phyloP scores from a whole-genome alignment of 2,329 filamentous ascomycete species.

The Fusarium praegraminearum region DNA sequence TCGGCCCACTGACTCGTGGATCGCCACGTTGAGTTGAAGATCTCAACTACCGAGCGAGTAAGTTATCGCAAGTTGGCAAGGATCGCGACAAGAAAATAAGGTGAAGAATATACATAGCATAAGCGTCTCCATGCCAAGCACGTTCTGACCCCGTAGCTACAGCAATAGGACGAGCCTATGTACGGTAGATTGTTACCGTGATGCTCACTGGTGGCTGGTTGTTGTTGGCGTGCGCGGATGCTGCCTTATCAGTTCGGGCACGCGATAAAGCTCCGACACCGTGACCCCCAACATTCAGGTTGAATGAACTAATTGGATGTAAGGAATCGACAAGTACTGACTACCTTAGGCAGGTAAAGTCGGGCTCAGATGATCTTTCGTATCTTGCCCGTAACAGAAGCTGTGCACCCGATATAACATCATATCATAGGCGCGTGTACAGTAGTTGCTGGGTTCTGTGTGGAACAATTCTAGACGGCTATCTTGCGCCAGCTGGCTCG shows the following conservation, averaged over 20 bases:
- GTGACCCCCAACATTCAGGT: slow-evolving; percentile 17
- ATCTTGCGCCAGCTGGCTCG: slow-evolving; percentile 43
- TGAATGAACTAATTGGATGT: slow-evolving; percentile 6
- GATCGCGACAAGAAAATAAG: neutral
- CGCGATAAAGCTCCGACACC: slow-evolving; percentile 27
- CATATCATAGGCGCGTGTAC: slow-evolving; percentile 33
- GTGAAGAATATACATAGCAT: neutral
- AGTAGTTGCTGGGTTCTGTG: slow-evolving; percentile 34
- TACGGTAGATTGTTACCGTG: slow-evolving; percentile 18
- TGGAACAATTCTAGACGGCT: slow-evolving; percentile 32
- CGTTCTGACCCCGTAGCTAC: neutral
- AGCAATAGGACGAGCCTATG: neutral
- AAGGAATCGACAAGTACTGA: slow-evolving; percentile 16
- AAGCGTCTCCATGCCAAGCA: neutral
- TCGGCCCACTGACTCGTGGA: slow-evolving; percentile 37
- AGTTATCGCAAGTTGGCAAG: slow-evolving; percentile 2
- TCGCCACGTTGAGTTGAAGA: slow-evolving; percentile 8
- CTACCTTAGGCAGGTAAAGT: slow-evolving; percentile 16
- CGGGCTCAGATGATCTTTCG: slow-evolving; percentile 12
- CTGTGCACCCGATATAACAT: slow-evolving; percentile 20
- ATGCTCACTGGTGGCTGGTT: slow-evolving; percentile 25
- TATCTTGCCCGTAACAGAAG: slow-evolving; percentile 18
- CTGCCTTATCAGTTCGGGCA: slow-evolving; percentile 38
- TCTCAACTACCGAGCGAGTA: slow-evolving; percentile 14
- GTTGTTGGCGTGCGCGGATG: slow-evolving; percentile 1